Conservation (phyloP, 1,284 basidiomycete genomes). For the Sanghuangporus weigelae region DNA sequence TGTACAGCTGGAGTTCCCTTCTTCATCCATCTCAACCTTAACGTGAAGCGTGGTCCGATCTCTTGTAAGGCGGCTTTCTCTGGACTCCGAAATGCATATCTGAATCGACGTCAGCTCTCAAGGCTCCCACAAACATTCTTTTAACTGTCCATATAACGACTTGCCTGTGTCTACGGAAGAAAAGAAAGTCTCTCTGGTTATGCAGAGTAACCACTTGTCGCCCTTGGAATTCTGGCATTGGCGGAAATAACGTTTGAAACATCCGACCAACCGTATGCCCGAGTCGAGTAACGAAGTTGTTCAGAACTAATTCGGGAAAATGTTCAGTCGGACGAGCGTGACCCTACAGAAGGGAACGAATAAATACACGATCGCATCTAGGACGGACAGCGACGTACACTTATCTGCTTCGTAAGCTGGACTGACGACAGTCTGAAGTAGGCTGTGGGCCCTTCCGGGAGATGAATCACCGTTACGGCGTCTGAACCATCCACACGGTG, state of each 20-base stretch:
- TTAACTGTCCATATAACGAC: slow-evolving; percentile 21
- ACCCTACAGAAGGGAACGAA: slow-evolving; percentile 46
- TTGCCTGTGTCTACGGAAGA: slow-evolving; percentile 91
- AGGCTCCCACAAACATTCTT: slow-evolving; percentile 1
- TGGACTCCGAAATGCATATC: slow-evolving; percentile 88
- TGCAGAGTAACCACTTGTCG: slow-evolving; percentile 97
- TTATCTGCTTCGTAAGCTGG: slow-evolving; percentile 81
- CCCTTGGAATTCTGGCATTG: slow-evolving; percentile 92
- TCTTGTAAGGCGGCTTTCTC: slow-evolving; percentile 95
- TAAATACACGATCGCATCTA: background rate
- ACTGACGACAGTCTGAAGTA: slow-evolving; percentile 95
- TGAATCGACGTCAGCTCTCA: slow-evolving; percentile 26
- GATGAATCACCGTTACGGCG: slow-evolving; percentile 86
- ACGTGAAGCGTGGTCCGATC: slow-evolving; percentile 95
- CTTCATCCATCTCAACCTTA: slow-evolving; percentile 88
- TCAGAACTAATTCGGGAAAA: slow-evolving; percentile 93
- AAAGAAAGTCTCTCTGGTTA: slow-evolving; percentile 97
- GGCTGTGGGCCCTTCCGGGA: slow-evolving; percentile 91
- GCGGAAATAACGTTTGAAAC: slow-evolving; percentile 95
- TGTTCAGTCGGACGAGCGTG: slow-evolving; percentile 92
- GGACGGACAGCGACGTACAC: slow-evolving; percentile 42
- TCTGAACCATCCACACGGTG: slow-evolving; percentile 43
- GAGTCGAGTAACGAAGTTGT: slow-evolving; percentile 91
- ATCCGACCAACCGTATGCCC: slow-evolving; percentile 91
- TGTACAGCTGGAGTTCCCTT: slow-evolving; percentile 83